A percentile compares a stretch with the other conserved stretches of the same genome.
These are phyloP conservation scores for Leccinum truebloodii DNA, from an alignment of 768 basidiomycete species.

Conservation along the genomic window DNA sequence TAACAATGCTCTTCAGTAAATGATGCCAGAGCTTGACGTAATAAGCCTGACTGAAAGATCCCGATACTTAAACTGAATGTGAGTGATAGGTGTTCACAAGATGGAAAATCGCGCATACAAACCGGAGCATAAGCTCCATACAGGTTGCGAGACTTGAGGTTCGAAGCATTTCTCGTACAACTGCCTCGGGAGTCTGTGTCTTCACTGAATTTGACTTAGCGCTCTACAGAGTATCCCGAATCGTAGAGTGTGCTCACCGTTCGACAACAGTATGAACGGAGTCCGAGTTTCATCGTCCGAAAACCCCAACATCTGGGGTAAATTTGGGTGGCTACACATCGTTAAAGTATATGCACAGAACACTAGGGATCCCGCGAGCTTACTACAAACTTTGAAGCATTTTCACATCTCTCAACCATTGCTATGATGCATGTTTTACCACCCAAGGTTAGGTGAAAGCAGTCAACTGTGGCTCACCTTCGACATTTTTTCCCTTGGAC, in stretches of 20 bases:
- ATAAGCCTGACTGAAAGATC: constrained; percentile 37
- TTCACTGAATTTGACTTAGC: constrained; percentile 35
- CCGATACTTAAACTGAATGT: constrained; percentile 35
- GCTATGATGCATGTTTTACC: constrained; percentile 27
- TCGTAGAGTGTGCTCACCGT: constrained; percentile 32
- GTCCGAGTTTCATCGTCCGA: constrained; percentile 45
- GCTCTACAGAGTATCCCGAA: background rate
- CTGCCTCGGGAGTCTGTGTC: constrained; percentile 42
- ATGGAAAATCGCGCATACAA: constrained; percentile 25
- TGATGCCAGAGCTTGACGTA: background rate
- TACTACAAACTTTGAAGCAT: constrained; percentile 51
- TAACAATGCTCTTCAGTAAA: constrained; percentile 15
- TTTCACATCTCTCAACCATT: constrained; percentile 53
- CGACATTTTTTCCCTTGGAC: constrained; percentile 30
- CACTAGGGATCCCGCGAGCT: constrained; percentile 13
- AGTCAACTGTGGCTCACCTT: constrained; percentile 27
- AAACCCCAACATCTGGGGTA: constrained; percentile 55
- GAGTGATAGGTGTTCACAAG: background rate
- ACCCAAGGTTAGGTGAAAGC: background rate
- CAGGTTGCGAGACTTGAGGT: constrained; percentile 40
- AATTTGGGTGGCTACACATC: constrained; percentile 45
- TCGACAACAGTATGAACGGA: constrained; percentile 53
- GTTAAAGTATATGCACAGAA: background rate
- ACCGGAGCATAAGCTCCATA: constrained; percentile 35
- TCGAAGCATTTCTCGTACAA: constrained; percentile 38